A percentile compares a stretch with the other conserved stretches of the same genome.
phyloP scores from a whole-genome alignment of 805 yeast species.

The Torulaspora delbrueckii region DNA sequence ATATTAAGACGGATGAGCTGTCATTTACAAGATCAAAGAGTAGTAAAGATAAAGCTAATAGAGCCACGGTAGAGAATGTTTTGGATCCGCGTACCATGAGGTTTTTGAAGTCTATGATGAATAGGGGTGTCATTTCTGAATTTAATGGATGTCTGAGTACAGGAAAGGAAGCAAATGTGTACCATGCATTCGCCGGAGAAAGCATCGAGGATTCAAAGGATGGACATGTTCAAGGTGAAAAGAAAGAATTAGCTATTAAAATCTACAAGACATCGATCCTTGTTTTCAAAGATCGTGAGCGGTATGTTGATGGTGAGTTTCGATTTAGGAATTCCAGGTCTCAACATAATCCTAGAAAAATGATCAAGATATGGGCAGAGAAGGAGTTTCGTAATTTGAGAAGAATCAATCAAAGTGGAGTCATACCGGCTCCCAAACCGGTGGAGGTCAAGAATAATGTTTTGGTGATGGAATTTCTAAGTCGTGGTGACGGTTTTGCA shows the following conservation, averaged over 20 bases:
- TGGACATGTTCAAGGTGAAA: constrained; percentile 9
- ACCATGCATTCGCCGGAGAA: constrained; percentile 58
- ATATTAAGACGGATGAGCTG: constrained; percentile 59
- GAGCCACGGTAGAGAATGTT: constrained; percentile 97
- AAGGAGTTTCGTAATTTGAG: constrained; percentile 92
- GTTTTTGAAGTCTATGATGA: constrained; percentile 75
- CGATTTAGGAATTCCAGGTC: constrained; percentile 81
- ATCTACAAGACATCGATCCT: constrained; percentile 93
- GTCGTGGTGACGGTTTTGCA: constrained; percentile 75
- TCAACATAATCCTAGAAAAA: constrained; percentile 90
- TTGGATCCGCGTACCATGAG: constrained; percentile 89
- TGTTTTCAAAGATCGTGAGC: constrained; percentile 94
- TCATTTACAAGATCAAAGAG: constrained; percentile 52
- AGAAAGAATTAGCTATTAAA: constrained; percentile 76
- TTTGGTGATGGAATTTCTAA: constrained; percentile 86
- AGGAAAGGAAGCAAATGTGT: constrained; percentile 98
- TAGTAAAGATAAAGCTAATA: constrained; percentile 76
- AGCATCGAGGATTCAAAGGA: constrained; percentile 16
- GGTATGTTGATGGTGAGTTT: constrained; percentile 94
- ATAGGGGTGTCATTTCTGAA: constrained; percentile 75
- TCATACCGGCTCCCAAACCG: constrained; percentile 90
- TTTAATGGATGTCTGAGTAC: constrained; percentile 93
- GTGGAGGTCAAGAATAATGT: constrained; percentile 84
- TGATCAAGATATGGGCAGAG: constrained; percentile 98
- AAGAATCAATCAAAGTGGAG: constrained; percentile 66